Evolutionary conservation across 2,329 filamentous ascomycete genomes (phyloP).

Genomic region (Ophiostoma montium): DNA sequence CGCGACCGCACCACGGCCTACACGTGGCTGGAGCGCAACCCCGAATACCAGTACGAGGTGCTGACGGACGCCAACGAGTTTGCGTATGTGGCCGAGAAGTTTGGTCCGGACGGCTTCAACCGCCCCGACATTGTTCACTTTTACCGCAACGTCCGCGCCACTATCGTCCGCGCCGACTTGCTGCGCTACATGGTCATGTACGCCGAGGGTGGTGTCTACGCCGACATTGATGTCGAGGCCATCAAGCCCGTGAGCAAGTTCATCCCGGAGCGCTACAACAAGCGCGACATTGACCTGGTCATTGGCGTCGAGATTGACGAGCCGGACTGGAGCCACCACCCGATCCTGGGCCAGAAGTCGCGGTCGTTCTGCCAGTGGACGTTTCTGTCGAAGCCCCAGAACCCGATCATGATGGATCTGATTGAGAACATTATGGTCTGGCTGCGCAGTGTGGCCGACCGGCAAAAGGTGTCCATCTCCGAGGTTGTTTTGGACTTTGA

Average conservation of each 20-base stretch:
- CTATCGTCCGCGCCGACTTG: conserved; percentile 54
- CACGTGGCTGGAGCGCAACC: conserved; percentile 54
- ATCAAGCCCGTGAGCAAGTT: conserved; percentile 31
- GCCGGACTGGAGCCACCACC: conserved; percentile 47
- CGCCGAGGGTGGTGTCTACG: conserved; percentile 43
- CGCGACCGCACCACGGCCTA: conserved; percentile 44
- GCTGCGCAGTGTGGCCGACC: conserved; percentile 43
- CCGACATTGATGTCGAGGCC: conserved; percentile 30
- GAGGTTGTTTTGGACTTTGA: conserved; percentile 56
- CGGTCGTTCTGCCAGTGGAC: conserved; percentile 65
- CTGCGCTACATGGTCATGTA: conserved; percentile 55
- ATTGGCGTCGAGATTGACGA: conserved; percentile 59
- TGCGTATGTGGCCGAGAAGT: conserved; percentile 54
- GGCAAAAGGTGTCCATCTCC: conserved; percentile 44
- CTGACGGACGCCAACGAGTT: conserved; percentile 55
- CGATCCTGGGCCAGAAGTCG: conserved; percentile 53
- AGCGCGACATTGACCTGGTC: conserved; percentile 54
- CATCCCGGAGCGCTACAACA: conserved; percentile 48
- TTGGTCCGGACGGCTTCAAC: conserved; percentile 49
- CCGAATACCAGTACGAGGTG: conserved; percentile 52
- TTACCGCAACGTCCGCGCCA: conserved; percentile 44
- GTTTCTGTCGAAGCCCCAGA: conserved; percentile 52
- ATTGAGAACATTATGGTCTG: conserved; percentile 55
- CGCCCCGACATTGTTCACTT: conserved; percentile 50
- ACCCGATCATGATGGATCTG: conserved; percentile 53